Base-by-base conservation (phyloP, 75 land plant species). In the Cunninghamia lanceolata region DNA sequence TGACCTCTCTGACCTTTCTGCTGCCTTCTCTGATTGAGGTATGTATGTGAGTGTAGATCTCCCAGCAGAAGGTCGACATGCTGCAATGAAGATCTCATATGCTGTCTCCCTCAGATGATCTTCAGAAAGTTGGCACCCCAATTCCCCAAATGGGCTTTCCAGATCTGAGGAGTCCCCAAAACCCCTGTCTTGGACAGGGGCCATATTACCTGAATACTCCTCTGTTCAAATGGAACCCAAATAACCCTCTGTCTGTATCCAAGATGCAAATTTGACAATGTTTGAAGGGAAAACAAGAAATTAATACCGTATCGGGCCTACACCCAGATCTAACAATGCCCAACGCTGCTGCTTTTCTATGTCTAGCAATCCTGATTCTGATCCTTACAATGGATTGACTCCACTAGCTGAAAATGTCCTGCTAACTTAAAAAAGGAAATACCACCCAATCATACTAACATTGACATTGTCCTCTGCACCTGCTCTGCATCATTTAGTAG, bases 81-180 rank as follows among this genome's bases (percentile, higher is more conserved):
- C 91, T 76, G 93, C 91, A 85, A 96, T 91, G 88, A 96, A 90
- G 88, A 96, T 91, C 90, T 96, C 99, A 89, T 93, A 96, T 15
- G 98, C 94, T 36, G 95, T 89, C 84, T 94, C 92, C 54, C 94
- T 91, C 80, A 96, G 91, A 38, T 94, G 97, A 82, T 91, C 84
- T 28, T 89, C 91, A 73, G 99, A 85, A 73, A 94, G 89, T 34
- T 81, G 30, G 39, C 85, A 2, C 68, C 85, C 74, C 68, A 92
- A 89, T 38, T 87, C 84, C 43, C 91, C 91, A 86, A 91, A 89
- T 1, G 95, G 95, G 38, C 92, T 89, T 0, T 90, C 91, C 30
- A 94, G 91, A 79, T 54, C 52, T 32, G 35, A 28, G 59, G 83
- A 52, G 35, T 53, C 83, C 47, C 83, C 87, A 50, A 81, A 50